phyloP scores from a whole-genome alignment of 1,284 basidiomycete genomes.

The Fomitopsis pinicola region DNA sequence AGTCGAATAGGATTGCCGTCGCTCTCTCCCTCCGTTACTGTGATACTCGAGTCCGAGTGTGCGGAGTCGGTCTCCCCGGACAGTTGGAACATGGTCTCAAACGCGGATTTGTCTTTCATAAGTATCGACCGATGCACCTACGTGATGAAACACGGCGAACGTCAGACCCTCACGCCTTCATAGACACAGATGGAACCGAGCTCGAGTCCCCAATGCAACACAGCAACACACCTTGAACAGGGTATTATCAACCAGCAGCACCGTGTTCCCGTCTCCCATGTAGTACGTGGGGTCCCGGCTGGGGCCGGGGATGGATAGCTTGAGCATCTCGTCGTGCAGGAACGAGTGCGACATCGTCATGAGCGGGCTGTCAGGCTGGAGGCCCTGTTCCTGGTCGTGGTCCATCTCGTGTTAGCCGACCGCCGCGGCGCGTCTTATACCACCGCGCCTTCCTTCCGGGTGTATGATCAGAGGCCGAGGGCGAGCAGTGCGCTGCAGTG shows the following conservation, averaged over 20 bases:
- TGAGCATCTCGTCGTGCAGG: conserved; percentile 29
- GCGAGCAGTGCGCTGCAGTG: neutral
- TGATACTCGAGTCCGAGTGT: conserved; percentile 28
- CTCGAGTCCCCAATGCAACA: conserved; percentile 13
- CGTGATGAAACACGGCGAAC: neutral
- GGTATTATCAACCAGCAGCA: conserved; percentile 52
- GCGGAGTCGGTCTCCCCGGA: conserved; percentile 29
- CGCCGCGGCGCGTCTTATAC: neutral
- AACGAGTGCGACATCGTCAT: conserved; percentile 31
- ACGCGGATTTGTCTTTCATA: conserved; percentile 31
- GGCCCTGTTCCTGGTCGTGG: conserved; percentile 18
- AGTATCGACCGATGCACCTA: conserved; percentile 30
- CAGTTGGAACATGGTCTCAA: conserved; percentile 34
- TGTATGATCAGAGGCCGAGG: neutral
- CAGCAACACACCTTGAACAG: conserved; percentile 58
- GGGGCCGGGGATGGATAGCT: conserved; percentile 29
- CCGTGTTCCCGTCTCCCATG: conserved; percentile 57
- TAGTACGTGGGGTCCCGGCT: conserved; percentile 37
- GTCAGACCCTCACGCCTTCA: no score
- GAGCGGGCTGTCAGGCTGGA: conserved; percentile 29
- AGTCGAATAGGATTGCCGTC: conserved; percentile 34
- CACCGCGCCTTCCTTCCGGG: neutral
- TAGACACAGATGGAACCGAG: neutral
- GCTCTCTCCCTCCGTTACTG: conserved; percentile 28
- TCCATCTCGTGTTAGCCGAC: conserved; percentile 16